Conservation (phyloP, 495 filamentous ascomycete genomes). For the Daldinia vernicosa region DNA sequence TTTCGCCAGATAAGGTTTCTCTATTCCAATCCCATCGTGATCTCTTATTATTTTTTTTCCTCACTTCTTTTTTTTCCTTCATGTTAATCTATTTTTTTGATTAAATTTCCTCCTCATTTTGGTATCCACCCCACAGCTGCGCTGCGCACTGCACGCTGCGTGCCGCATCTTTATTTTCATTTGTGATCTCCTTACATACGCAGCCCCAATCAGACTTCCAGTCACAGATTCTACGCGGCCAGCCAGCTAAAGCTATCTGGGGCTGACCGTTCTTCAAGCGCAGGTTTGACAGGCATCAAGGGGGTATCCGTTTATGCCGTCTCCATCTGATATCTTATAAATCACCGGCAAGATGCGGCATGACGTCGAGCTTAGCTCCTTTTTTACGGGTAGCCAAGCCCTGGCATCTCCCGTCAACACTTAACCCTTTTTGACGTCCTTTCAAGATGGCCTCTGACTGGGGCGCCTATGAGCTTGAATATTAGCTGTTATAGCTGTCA, state of each 20-base stretch:
- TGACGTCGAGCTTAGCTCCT: slow-evolving; percentile 35
- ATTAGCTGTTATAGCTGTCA: background rate
- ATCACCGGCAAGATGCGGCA: slow-evolving; percentile 34
- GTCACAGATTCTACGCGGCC: slow-evolving; percentile 26
- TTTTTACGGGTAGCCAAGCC: slow-evolving; percentile 36
- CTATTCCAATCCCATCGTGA: slow-evolving; percentile 8
- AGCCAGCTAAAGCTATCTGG: slow-evolving; percentile 25
- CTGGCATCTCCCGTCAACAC: slow-evolving; percentile 27
- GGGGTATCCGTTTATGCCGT: slow-evolving; percentile 28
- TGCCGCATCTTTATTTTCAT: slow-evolving; percentile 17
- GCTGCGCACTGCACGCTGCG: background rate
- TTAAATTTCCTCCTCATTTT: slow-evolving; percentile 3
- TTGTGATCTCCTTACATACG: slow-evolving; percentile 33
- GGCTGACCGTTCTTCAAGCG: slow-evolving; percentile 21
- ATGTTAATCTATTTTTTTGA: slow-evolving; percentile 19
- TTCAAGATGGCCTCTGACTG: slow-evolving; percentile 35
- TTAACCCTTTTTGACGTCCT: slow-evolving; percentile 39
- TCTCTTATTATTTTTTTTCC: slow-evolving; percentile 12
- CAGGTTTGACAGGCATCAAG: slow-evolving; percentile 38
- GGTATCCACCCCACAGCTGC: slow-evolving; percentile 30
- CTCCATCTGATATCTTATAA: slow-evolving; percentile 34
- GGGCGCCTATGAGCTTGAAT: slow-evolving; percentile 17
- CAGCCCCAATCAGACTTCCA: slow-evolving; percentile 33
- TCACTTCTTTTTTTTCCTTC: background rate
- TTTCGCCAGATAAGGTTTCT: slow-evolving; percentile 17